A percentile compares a stretch with the other conserved stretches of the same genome.
phyloP scores from a whole-genome alignment of 495 filamentous ascomycete species.

The Neohortaea acidophila region DNA sequence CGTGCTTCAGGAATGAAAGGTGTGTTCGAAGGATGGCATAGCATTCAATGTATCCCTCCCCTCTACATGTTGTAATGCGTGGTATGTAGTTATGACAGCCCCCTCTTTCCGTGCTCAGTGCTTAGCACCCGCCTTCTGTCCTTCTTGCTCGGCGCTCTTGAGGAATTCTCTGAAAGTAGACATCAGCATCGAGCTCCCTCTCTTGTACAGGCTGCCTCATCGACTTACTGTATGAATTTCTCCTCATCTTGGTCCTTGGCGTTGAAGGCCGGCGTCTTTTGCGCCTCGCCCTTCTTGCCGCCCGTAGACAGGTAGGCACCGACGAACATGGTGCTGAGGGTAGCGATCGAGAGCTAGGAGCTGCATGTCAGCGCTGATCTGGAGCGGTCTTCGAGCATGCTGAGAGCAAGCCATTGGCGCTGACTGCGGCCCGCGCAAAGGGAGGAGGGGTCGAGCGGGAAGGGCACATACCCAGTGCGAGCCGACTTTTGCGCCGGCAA shows the following conservation, averaged over 20 bases:
- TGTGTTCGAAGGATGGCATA: too few species aligned
- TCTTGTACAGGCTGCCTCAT: not conserved
- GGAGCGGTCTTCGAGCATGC: not conserved
- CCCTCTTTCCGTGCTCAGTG: too few species aligned
- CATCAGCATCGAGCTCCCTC: slow-evolving; percentile 1
- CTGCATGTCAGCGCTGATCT: slow-evolving; percentile 2
- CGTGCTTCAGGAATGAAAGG: too few species aligned
- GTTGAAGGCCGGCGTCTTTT: slow-evolving; percentile 61
- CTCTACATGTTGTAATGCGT: too few species aligned
- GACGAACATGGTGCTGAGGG: slow-evolving; percentile 52
- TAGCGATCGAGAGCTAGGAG: slow-evolving; percentile 68
- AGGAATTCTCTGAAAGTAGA: slow-evolving; percentile 12
- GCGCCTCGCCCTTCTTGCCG: slow-evolving; percentile 47
- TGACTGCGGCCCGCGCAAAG: slow-evolving; percentile 8
- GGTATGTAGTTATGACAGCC: too few species aligned
- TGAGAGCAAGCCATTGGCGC: not conserved
- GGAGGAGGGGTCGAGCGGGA: not conserved
- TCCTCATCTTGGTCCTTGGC: slow-evolving; percentile 85
- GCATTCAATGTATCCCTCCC: too few species aligned
- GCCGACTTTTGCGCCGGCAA: slow-evolving; percentile 81
- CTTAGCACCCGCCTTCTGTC: too few species aligned
- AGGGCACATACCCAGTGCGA: slow-evolving; percentile 76
- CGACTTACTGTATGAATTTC: slow-evolving; percentile 83
- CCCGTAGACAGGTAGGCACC: slow-evolving; percentile 38
- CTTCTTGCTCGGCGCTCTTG: slow-evolving; percentile 11